Percentiles rank a stretch among this genome's conserved stretches.
phyloP scores from a whole-genome alignment of 345 rosid species.

The Zanthoxylum bungeanum region DNA sequence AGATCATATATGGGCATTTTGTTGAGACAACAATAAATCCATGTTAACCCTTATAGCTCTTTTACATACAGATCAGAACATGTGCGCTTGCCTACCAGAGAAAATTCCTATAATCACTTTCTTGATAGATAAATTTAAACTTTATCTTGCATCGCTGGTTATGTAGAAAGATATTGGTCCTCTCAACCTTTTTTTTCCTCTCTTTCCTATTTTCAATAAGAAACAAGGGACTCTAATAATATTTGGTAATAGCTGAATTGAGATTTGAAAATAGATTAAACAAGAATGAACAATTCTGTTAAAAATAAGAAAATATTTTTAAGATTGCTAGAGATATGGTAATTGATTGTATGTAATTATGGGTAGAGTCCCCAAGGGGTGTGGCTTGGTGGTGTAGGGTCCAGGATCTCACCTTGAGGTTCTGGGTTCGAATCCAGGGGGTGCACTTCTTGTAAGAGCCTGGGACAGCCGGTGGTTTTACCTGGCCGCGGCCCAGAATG shows the following conservation, averaged over 20 bases:
- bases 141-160: neutral
- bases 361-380: too few species aligned
- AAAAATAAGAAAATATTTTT: too few species aligned
- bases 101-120: neutral
- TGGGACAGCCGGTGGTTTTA: too few species aligned
- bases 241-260: neutral
- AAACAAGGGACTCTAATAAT: neutral
- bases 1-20: neutral
- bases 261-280: neutral
- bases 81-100: neutral
- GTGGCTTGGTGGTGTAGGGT: too few species aligned
- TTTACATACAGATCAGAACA: neutral
- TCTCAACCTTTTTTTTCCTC: neutral
- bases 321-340: too few species aligned
- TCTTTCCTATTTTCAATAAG: neutral
- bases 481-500: too few species aligned
- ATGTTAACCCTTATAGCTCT: neutral
- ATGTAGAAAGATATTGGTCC: neutral
- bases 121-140: neutral
- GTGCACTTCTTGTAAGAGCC: too few species aligned
- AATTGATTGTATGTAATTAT: too few species aligned
- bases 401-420: too few species aligned
- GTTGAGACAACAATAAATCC: neutral
- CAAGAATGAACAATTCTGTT: neutral
- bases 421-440: too few species aligned